Conservation (phyloP, 2,329 filamentous ascomycete genomes). For the Akanthomyces muscarius region DNA sequence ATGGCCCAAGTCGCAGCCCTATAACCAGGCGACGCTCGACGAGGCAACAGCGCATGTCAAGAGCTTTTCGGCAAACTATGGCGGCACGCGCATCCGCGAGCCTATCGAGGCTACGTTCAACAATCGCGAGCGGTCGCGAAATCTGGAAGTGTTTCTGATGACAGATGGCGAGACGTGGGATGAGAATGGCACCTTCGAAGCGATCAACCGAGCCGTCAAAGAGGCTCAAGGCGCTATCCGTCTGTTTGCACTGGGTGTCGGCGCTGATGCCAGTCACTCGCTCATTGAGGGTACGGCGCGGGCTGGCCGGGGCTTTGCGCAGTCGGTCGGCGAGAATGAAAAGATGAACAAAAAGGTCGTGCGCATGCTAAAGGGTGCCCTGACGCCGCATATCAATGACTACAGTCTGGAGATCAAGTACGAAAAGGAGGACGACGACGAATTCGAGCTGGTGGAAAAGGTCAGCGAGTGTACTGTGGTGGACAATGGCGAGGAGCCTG, state of each 20-base stretch:
- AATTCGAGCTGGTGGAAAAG: constrained; percentile 61
- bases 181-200: constrained; percentile 39
- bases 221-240: constrained; percentile 42
- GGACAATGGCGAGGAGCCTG: constrained; percentile 24
- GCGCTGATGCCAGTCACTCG: constrained; percentile 45
- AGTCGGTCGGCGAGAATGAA: constrained; percentile 59
- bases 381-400: constrained; percentile 62
- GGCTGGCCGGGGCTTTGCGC: constrained; percentile 55
- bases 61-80: constrained; percentile 42
- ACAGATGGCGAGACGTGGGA: constrained; percentile 55
- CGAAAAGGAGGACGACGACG: constrained; percentile 37
- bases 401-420: constrained; percentile 63
- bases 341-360: constrained; percentile 66
- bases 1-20: constrained; percentile 44
- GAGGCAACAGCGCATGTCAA: constrained; percentile 41
- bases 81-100: constrained; percentile 50
- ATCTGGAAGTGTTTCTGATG: constrained; percentile 51
- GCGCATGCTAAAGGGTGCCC: constrained; percentile 68
- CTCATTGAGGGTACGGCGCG: constrained; percentile 53
- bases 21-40: constrained; percentile 41
- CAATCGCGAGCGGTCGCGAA: constrained; percentile 40
- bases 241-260: constrained; percentile 54
- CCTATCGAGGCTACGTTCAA: constrained; percentile 44
- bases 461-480: constrained; percentile 47
- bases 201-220: constrained; percentile 40